Conservation (phyloP, 169 alveolate species). For the Cryptosporidium xiaoi region DNA sequence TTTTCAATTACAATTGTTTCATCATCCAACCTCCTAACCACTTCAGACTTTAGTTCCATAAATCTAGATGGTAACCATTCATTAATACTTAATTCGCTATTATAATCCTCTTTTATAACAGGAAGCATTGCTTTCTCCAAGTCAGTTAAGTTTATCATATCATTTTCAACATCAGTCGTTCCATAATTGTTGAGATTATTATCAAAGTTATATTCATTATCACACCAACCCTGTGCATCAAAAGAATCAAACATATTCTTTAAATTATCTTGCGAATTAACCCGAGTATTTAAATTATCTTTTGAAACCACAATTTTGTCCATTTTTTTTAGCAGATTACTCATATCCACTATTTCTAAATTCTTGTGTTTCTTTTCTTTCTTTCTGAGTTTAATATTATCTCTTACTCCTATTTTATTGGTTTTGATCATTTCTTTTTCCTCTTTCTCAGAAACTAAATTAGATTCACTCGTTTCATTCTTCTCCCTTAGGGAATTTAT, state of each 20-base stretch:
- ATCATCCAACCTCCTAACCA: slow-evolving; percentile 17
- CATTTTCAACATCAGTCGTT: slow-evolving; percentile 2
- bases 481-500: not conserved
- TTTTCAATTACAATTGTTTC: not conserved
- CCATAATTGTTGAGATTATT: not conserved
- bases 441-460: slow-evolving; percentile 6
- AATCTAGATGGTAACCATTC: slow-evolving; percentile 58
- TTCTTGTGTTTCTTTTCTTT: slow-evolving; percentile 9
- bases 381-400: not conserved
- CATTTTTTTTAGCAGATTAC: slow-evolving; percentile 1
- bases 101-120: slow-evolving; percentile 11
- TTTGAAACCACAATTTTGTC: not conserved
- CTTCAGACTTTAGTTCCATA: slow-evolving; percentile 27
- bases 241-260: slow-evolving; percentile 3
- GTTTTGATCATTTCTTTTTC: not conserved
- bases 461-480: too few relatives aligned
- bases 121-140: slow-evolving; percentile 21
- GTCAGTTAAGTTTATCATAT: slow-evolving; percentile 34
- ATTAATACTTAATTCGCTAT: not conserved
- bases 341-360: slow-evolving; percentile 13
- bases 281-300: not conserved
- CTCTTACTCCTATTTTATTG: not conserved
- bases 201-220: not conserved
- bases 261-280: not conserved
- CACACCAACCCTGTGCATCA: not conserved